Evolutionary conservation across 352 stramenopile genomes (phyloP), one percentile per base, ranked within the genome.

Genomic region (Albugo candida): DNA sequence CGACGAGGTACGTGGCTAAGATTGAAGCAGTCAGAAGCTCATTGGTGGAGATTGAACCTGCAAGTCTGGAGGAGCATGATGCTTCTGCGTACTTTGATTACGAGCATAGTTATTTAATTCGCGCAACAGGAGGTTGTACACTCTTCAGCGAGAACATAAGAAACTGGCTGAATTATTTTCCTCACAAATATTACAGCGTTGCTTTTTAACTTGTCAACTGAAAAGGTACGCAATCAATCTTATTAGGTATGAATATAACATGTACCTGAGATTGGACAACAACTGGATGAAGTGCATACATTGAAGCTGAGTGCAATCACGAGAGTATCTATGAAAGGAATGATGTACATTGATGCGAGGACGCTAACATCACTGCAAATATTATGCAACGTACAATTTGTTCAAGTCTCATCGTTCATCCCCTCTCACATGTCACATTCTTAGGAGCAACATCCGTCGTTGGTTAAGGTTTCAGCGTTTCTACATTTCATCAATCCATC

Each of bases 81-180:
- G 46, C 87, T 0, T 57, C 68, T 13, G 81, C 72, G 45, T 82
- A 70, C 49, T 88, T 92, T 40, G 64, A 92, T 48, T 87, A 88
- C 42, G 74, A 92, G 27, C 78, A 52, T 45, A 63, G 58, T 38
- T 59, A 81, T 43, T 64, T 85, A 41, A 84, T 92, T 55, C 73
- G 74, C 49, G 65, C 79, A 13, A 61, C 70, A 13, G 79, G 79
- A 14, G 78, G 78, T 87, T 64, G 27, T 45, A 19, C 19, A 8
- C 17, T 12, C 1, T 37, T 16, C 40, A 20, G 10, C 10, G 12
- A 19, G 19, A 1, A 2, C n/a, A 19, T 6, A 24, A 48, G 43
- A 8, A 41, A 38, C 2, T 41, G 39, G n/a, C 8, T 39, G n/a
- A n/a, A 1, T 24, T 38, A 36, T 21, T 50, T 17, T 5, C 11